Evolutionary conservation across 192 early-diverging fungal species (phyloP), one percentile per base, ranked within the genome.

Genomic region (Gigaspora rosea): DNA sequence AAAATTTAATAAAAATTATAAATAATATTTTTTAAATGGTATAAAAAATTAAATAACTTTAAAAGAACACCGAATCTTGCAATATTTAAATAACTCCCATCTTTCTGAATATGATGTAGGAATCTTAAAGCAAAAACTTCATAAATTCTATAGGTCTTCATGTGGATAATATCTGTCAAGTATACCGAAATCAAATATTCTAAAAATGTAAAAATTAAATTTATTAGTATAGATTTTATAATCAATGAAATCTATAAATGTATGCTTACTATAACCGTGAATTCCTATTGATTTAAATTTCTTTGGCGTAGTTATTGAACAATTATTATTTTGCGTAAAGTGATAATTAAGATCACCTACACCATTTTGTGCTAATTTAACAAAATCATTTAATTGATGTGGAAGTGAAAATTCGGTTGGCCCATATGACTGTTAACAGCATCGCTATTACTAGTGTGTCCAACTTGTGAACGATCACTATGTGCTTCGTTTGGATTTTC

Each of bases 231-330:
- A 27, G 27, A 27, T 27, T 27, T 0, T 27, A 27, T 27, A 27
- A 27, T 0, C 27, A 27, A 27, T 27, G 27, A 27, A 27, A 27
- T 27, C n/a, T 27, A 27, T 27, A 27, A 13, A 33, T 52, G 56
- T 20, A 51, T 56, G 56, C 70, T 15, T 71, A 71, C 70, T 71
- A 7, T 71, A 71, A 33, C 70, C 70, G 33, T 71, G 70, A 35
- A 71, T 56, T 15, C 49, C 18, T 0, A 71, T 15, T 3, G 69
- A 71, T 71, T 71, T 71, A 12, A 71, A 54, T 52, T 49, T 71
- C 22, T 71, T 71, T 56, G 69, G 51, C 16, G 70, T 57, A 2
- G 70, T 71, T 15, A 54, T 33, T 15, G 47, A 8, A 16, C 20
- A 71, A 36, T 71, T 71, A 0, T 7, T 8, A 52, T 71, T 4